Evolutionary conservation across 805 yeast species (phyloP), one percentile per base, ranked within the genome.

Genomic region (Saccharomycopsis capsularis): DNA sequence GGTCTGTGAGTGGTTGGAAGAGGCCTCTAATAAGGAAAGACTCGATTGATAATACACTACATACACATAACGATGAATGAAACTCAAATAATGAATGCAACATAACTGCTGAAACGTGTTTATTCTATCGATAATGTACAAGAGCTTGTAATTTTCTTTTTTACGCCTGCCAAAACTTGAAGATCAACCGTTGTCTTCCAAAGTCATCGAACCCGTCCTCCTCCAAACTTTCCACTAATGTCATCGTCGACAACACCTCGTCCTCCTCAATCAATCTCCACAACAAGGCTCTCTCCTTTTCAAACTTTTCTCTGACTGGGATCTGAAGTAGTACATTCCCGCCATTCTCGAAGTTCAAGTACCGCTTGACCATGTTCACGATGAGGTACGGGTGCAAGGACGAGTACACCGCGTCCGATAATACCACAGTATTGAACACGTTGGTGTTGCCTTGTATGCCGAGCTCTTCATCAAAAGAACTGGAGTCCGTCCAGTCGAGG

Each of bases 351-450:
- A 62, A 62, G 19, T 81, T 57, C 47, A 85, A 80, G 27, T 47
- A 53, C 38, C 57, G 55, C 2, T 59, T 57, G 4, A 90, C 67
- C 73, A 86, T 81, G 43, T 75, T 63, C 3, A 76, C 74, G 1
- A 91, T 79, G 79, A 85, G 77, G 15, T 63, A 61, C 1, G 97
- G 97, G 60, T 91, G 98, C 29, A 77, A 73, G 0, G 82, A 67
- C 0, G 96, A 85, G 62, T 93, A 91, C 2, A 91, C 79, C 0
- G 97, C 96, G 63, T 91, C 99, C 19, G 96, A 84, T 3, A 88
- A 65, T 0, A 93, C 67, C 3, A 91, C 69, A 0, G 87, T 76
- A 37, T 76, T 73, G 61, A 75, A 87, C 3, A 39, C 48, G 27
- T 42, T 57, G 22, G 56, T 57, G 3, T 62, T 58, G 34, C 64